Conservation (phyloP, 2,329 filamentous ascomycete genomes). For the Pleoardoris graminearum region DNA sequence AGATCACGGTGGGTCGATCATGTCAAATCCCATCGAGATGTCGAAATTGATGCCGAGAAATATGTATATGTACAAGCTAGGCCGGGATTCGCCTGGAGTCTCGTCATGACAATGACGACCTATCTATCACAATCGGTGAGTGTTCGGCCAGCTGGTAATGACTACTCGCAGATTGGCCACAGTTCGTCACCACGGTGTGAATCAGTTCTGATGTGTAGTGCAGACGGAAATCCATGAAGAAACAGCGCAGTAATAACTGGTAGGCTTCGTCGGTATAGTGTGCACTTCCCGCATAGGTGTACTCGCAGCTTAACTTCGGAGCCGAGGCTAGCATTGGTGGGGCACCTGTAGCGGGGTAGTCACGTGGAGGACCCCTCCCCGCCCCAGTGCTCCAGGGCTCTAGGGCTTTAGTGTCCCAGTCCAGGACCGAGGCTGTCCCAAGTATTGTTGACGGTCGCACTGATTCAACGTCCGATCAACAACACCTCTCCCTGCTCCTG, state of each 20-base stretch:
- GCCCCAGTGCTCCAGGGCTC: not conserved
- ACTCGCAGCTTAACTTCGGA: not conserved
- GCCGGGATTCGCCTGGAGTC: not conserved
- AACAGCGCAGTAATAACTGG: no score
- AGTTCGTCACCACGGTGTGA: not conserved
- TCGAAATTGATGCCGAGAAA: constrained; percentile 34
- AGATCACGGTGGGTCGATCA: constrained; percentile 25
- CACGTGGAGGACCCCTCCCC: not conserved
- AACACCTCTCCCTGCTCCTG: not conserved
- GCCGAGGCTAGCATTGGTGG: not conserved
- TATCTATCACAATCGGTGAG: not conserved
- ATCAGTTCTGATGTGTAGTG: not conserved
- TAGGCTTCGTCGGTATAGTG: no score
- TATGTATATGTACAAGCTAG: not conserved
- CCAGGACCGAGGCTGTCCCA: no score
- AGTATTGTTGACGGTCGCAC: no score
- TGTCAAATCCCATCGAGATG: constrained; percentile 22
- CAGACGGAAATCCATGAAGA: no score
- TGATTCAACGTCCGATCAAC: not conserved
- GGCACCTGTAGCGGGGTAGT: not conserved
- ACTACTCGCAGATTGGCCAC: not conserved
- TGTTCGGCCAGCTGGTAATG: not conserved
- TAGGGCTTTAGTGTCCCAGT: no score
- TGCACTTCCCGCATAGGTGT: not conserved
- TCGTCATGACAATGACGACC: constrained; percentile 3